Evolutionary conservation across 805 yeast genomes (phyloP).

Genomic region (Saccharomycopsis microspora): DNA sequence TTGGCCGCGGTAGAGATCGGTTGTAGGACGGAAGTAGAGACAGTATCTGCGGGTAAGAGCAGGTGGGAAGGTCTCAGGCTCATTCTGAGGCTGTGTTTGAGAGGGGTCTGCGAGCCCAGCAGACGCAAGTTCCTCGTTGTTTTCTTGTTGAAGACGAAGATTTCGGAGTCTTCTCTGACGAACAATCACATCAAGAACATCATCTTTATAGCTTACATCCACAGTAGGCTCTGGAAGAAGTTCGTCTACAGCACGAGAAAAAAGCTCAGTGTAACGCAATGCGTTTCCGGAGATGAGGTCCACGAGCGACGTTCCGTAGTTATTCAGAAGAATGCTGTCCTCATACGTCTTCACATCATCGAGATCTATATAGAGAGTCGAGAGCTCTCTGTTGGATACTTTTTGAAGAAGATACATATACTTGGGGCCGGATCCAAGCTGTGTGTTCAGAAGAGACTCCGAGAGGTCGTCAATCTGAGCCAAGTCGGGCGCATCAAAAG

Average conservation of each 20-base stretch:
- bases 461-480: conserved; percentile 21
- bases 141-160: conserved; percentile 56
- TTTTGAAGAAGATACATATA: conserved; percentile 65
- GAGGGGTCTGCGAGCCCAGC: conserved; percentile 26
- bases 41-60: conserved; percentile 78
- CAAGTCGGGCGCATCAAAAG: conserved; percentile 4
- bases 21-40: conserved; percentile 75
- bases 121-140: conserved; percentile 46
- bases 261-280: conserved; percentile 65
- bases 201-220: conserved; percentile 71
- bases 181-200: conserved; percentile 84
- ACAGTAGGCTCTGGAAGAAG: conserved; percentile 81
- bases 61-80: conserved; percentile 66
- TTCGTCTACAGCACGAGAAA: conserved; percentile 65
- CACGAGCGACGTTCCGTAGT: conserved; percentile 30
- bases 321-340: conserved; percentile 27
- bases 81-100: conserved; percentile 19
- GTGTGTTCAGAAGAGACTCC: conserved; percentile 16
- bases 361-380: conserved; percentile 61
- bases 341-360: conserved; percentile 77
- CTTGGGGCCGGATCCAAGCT: conserved; percentile 44
- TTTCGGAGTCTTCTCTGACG: conserved; percentile 85
- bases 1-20: conserved; percentile 25
- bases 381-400: conserved; percentile 72
- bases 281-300: conserved; percentile 63